phyloP scores from a whole-genome alignment of 2,329 filamentous ascomycete species.

The Pleurostoma richardsiae region DNA sequence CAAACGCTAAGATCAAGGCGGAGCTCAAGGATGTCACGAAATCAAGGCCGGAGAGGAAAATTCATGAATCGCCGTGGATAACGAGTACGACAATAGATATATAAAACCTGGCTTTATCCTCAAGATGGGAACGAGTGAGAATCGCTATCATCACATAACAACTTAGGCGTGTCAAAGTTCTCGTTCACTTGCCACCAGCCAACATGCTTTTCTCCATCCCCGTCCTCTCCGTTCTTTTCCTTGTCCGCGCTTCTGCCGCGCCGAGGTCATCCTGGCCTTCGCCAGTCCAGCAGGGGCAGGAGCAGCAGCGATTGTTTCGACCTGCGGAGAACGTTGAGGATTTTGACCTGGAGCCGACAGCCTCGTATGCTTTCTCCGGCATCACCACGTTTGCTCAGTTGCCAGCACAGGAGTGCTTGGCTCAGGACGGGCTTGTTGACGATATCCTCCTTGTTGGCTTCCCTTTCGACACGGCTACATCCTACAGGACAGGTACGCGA shows the following conservation, averaged over 20 bases:
- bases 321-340: background rate
- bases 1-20: no score
- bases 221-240: no score
- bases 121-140: no score
- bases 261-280: background rate
- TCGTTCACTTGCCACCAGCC: no score
- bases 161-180: no score
- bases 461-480: conserved; percentile 12
- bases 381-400: conserved; percentile 2
- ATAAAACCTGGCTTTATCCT: no score
- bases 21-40: no score
- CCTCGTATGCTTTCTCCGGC: conserved; percentile 1
- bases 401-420: background rate
- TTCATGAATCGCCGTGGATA: no score
- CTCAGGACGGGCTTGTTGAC: background rate
- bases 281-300: background rate
- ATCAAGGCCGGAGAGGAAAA: no score
- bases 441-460: conserved; percentile 11
- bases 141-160: no score
- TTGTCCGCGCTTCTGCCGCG: background rate
- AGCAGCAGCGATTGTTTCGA: background rate
- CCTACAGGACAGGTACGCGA: conserved; percentile 10
- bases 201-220: no score
- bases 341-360: background rate
- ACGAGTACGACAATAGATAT: no score